Percentiles rank a stretch among this genome's conserved stretches.
These are phyloP conservation scores for Aspergillus terreus DNA, from an alignment of 2,329 filamentous ascomycete genomes.

Conservation along the genomic window DNA sequence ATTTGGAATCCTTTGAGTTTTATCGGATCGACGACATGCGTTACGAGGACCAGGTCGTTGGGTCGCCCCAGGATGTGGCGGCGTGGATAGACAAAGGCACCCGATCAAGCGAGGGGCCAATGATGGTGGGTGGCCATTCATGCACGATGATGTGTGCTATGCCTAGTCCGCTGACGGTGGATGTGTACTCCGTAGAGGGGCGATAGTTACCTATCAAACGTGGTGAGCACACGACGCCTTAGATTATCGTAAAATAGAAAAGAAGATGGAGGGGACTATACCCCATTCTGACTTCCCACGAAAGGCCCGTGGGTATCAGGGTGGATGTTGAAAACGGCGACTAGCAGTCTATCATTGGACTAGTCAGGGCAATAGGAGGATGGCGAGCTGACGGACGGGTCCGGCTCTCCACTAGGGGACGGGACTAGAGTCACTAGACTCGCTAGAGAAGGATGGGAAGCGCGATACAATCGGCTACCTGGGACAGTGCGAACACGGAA, in stretches of 20 bases:
- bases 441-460: too few species aligned
- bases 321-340: background rate
- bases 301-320: background rate
- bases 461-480: background rate
- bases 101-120: background rate
- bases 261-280: background rate
- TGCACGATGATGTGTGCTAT: too few species aligned
- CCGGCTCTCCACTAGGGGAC: background rate
- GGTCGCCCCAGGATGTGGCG: slow-evolving; percentile 5
- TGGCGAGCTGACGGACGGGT: slow-evolving; percentile 1
- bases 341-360: background rate
- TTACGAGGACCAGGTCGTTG: slow-evolving; percentile 17
- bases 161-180: background rate
- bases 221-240: background rate
- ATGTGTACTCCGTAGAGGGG: too few species aligned
- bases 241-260: background rate
- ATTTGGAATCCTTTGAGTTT: slow-evolving; percentile 15
- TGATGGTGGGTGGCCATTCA: background rate
- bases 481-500: slow-evolving; percentile 1
- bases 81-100: background rate
- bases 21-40: slow-evolving; percentile 14
- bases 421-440: too few species aligned
- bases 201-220: too few species aligned
- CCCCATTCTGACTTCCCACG: background rate
- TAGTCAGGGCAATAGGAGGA: background rate